phyloP scores from a whole-genome alignment of 192 early-diverging fungal genomes.

The Globomyces pollinis-pini region DNA sequence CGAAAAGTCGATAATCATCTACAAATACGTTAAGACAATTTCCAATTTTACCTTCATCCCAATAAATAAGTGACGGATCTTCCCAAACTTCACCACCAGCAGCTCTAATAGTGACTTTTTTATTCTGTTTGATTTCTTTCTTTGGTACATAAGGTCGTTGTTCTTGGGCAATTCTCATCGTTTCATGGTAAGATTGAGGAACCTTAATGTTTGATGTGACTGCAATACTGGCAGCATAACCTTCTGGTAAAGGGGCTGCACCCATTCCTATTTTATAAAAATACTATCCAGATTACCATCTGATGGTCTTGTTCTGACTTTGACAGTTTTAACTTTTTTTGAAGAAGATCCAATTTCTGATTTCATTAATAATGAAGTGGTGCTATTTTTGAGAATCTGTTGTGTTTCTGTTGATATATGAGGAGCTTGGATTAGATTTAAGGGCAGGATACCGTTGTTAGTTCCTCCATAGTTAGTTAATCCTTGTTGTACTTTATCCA shows the following conservation, averaged over 20 bases:
- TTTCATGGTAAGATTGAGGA: background rate
- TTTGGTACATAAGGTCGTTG: constrained; percentile 3
- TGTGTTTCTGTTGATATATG: too few relatives aligned
- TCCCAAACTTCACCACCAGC: constrained; percentile 95
- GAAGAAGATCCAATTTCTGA: too few relatives aligned
- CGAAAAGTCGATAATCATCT: constrained; percentile 92
- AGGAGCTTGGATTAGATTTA: too few relatives aligned
- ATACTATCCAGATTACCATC: too few relatives aligned
- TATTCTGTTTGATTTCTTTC: constrained; percentile 32
- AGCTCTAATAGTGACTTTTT: constrained; percentile 61
- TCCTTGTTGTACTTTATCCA: too few relatives aligned
- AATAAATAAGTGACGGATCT: constrained; percentile 74
- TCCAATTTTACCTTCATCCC: constrained; percentile 65
- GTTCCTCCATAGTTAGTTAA: too few relatives aligned
- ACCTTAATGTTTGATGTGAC: background rate
- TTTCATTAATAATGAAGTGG: too few relatives aligned
- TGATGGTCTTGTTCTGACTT: background rate
- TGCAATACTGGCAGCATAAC: background rate
- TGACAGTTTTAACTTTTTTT: background rate
- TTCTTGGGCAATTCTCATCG: background rate
- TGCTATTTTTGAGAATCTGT: too few relatives aligned
- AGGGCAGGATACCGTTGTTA: too few relatives aligned
- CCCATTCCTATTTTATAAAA: too few relatives aligned
- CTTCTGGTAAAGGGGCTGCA: constrained; percentile 1
- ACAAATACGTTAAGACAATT: constrained; percentile 1